Base-by-base conservation (phyloP, 2,329 filamentous ascomycete species). In the Xylogone sp. region DNA sequence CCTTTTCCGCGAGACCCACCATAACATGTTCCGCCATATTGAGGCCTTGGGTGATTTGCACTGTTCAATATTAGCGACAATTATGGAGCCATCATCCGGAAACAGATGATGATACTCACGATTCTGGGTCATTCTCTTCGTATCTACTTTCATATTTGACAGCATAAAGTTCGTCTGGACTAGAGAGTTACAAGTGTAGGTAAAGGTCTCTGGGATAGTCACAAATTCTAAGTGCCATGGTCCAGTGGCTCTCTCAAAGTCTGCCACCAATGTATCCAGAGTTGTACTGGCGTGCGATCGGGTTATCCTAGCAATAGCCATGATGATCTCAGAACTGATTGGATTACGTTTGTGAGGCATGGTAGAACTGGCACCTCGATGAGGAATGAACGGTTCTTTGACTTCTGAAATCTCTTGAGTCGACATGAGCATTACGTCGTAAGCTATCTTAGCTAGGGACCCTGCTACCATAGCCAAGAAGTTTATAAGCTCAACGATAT, bases 281-380 rank as follows among this genome's bases (percentile, higher is more conserved):
- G 72, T 72, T 2, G 79, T 64, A 0, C 72, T 68, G 0, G 77
- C 75, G 44, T 79, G 73, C 0, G 75, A 71, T 4, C 76, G 69
- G 1, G 81, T 65, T 12, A 79, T 64, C 58, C 79, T 79, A 2
- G 75, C 76, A 1, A 74, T 71, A 0, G 77, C 77, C 1, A 79
- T 63, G 2, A 81, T 75, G 5, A 78, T 72, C 53, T 80, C 77
- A 56, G 75, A 77, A 0, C 75, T 78, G 34, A 81, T 79, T 2
- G 77, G 77, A 43, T 81, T 81, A 3, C 77, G 70, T 63, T 81
- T 81, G 59, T 80, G 76, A 5, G 77, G 76, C 77, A 80, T 80
- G 0, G 77, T 79, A 0, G 73, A 77, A 1, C 71, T 76, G 2
- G 75, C 74, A 1, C 77, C 77, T 3, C 77, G 69, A 53, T 79